Base-by-base conservation (phyloP, 1,284 basidiomycete genomes). In the Fistulina hepatica region DNA sequence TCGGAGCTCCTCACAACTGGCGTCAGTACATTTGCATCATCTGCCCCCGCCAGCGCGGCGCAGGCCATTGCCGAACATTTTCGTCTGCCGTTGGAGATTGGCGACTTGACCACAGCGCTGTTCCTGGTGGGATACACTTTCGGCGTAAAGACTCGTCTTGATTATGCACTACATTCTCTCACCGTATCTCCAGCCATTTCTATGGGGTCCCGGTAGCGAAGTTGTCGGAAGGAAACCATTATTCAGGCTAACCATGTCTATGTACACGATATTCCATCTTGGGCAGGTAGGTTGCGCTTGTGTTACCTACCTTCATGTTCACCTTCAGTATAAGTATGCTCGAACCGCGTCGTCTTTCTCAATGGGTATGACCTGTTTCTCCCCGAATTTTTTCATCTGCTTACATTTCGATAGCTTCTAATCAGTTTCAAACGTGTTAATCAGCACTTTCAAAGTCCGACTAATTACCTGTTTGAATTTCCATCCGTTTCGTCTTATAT, bases 51-150 rank as follows among this genome's bases (percentile, higher is more conserved):
- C 2, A 55, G 64, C 4, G 64, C 71, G 10, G 55, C 60, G 2
- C 35, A 25, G 0, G 52, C 51, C 12, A 61, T 76, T 16, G 52
- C 60, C 12, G 31, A 37, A 3, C 52, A 64, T 4, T 77, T 76
- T 39, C 42, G 61, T 16, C 53, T 61, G 1, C 48, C 55, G 3
- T 42, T 34, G 3, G 71, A 71, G 48, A 60, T 70, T 5, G 63
- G 69, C 5, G 60, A 68, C 40, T 57, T 77, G 21, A 56, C 71
- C 2, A 74, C 69, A 1, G 61, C 67, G 0, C 53, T 63, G 10
- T 78, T 77, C 56, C 59, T 80, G 10, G 51, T 69, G 17, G 75
- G 75, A 5, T 79, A 75, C 50, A 64, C 69, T 23, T 49, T 73
- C 38, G 77, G 76, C 2, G 63, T 65, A 45, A 16, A 39, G 5